Percentiles rank a stretch among this genome's conserved stretches.
Conservation (phyloP, 352 stramenopile genomes). For the Saprolegnia diclina region DNA sequence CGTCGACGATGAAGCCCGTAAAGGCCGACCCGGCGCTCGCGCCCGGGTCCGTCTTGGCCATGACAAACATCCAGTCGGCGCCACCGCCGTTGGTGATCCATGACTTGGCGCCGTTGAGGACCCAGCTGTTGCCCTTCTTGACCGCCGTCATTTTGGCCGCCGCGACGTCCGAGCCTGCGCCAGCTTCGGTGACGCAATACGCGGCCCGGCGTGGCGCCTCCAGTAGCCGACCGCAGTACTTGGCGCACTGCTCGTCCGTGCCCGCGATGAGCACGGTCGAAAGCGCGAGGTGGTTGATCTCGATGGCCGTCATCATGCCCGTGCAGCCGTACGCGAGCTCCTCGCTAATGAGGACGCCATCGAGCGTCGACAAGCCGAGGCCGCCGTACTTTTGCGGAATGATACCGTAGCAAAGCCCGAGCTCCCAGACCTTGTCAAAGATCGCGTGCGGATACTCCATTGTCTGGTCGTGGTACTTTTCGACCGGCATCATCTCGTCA, state of each 20-base stretch:
- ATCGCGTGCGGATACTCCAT: slow-evolving; percentile 85
- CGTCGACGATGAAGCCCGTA: slow-evolving; percentile 87
- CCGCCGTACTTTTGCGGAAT: slow-evolving; percentile 79
- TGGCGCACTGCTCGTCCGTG: slow-evolving; percentile 73
- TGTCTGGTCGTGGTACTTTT: slow-evolving; percentile 73
- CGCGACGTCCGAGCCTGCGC: slow-evolving; percentile 85
- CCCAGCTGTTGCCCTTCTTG: slow-evolving; percentile 91
- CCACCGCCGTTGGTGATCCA: slow-evolving; percentile 92
- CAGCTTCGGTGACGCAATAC: slow-evolving; percentile 89
- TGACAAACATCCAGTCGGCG: slow-evolving; percentile 88
- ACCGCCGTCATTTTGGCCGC: slow-evolving; percentile 86
- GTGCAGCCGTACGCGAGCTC: slow-evolving; percentile 89
- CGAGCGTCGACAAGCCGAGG: slow-evolving; percentile 67
- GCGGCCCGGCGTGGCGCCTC: slow-evolving; percentile 77
- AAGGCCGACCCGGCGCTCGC: slow-evolving; percentile 79
- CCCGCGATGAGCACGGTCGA: slow-evolving; percentile 79
- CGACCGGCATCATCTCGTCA: slow-evolving; percentile 88
- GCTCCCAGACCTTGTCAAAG: slow-evolving; percentile 85
- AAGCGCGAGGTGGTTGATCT: slow-evolving; percentile 78
- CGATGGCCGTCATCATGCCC: slow-evolving; percentile 87
- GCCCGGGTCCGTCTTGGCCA: slow-evolving; percentile 84
- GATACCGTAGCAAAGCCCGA: slow-evolving; percentile 84
- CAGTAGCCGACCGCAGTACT: slow-evolving; percentile 80
- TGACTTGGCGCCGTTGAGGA: slow-evolving; percentile 91
- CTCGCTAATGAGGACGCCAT: slow-evolving; percentile 82